Percentiles rank a stretch among this genome's conserved stretches.
Evolutionary conservation across 2,329 filamentous ascomycete genomes (phyloP).

Genomic region (Alternaria hordeiaustralica): DNA sequence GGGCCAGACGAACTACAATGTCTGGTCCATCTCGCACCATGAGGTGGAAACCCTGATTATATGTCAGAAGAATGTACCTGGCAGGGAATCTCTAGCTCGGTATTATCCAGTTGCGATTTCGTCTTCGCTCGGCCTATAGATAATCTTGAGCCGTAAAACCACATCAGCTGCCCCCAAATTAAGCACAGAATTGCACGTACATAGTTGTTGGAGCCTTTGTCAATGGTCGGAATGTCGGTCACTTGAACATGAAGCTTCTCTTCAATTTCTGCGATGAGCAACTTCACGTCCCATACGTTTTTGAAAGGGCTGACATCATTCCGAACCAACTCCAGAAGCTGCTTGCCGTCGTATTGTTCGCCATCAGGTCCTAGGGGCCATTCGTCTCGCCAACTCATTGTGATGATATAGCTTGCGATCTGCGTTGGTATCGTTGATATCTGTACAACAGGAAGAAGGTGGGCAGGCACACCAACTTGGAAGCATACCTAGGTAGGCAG

Average conservation of each 20-base stretch:
- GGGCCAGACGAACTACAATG: neutral
- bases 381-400: neutral
- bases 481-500: too few species aligned
- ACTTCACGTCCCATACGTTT: neutral
- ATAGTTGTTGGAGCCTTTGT: neutral
- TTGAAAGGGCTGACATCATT: neutral
- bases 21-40: neutral
- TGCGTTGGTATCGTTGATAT: too few species aligned
- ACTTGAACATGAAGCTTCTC: neutral
- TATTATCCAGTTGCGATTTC: too few species aligned
- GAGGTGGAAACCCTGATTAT: neutral
- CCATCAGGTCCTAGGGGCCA: neutral
- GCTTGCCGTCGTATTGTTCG: neutral
- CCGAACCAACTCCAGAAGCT: neutral
- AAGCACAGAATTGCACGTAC: too few species aligned
- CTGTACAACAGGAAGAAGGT: too few species aligned
- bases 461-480: too few species aligned
- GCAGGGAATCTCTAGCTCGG: too few species aligned
- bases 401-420: too few species aligned
- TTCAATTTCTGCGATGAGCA: neutral
- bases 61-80: too few species aligned
- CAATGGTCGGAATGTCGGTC: neutral
- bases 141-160: too few species aligned
- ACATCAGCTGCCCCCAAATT: too few species aligned
- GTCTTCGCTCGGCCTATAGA: too few species aligned